Conservation (phyloP, 331 rosid genomes). For the Quercus lobata region DNA sequence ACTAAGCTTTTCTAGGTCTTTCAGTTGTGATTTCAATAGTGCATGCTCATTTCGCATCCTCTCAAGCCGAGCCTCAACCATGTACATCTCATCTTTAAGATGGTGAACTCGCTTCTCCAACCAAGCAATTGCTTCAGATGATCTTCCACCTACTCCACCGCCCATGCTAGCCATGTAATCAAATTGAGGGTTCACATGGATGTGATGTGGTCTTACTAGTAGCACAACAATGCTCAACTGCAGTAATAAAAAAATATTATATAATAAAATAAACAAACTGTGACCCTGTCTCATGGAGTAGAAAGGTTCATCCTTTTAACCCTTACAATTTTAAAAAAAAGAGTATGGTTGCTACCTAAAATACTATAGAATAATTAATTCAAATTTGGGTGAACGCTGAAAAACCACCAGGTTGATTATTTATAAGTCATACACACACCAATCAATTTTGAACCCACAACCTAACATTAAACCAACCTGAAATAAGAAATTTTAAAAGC, state of each 20-base stretch:
- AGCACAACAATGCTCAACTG: conserved; percentile 91
- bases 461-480: no score
- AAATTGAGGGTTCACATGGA: conserved; percentile 61
- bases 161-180: conserved; percentile 42
- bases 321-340: no score
- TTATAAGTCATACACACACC: no score
- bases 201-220: conserved; percentile 76
- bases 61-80: conserved; percentile 86
- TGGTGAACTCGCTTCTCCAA: conserved; percentile 79
- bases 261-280: background rate
- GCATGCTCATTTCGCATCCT: conserved; percentile 73
- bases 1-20: conserved; percentile 42
- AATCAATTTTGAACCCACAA: no score
- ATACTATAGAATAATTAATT: no score
- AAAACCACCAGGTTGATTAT: no score
- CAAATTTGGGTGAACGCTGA: no score
- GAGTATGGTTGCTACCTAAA: no score
- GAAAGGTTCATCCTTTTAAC: no score
- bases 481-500: no score
- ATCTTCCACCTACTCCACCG: conserved; percentile 38
- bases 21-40: conserved; percentile 64
- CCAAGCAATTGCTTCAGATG: conserved; percentile 61
- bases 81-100: conserved; percentile 90
- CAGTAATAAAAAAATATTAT: conserved; percentile 22
- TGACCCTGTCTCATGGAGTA: background rate